These are phyloP conservation scores for Ramularia endophylla DNA, from an alignment of 2,329 filamentous ascomycete genomes.

Conservation along the genomic window DNA sequence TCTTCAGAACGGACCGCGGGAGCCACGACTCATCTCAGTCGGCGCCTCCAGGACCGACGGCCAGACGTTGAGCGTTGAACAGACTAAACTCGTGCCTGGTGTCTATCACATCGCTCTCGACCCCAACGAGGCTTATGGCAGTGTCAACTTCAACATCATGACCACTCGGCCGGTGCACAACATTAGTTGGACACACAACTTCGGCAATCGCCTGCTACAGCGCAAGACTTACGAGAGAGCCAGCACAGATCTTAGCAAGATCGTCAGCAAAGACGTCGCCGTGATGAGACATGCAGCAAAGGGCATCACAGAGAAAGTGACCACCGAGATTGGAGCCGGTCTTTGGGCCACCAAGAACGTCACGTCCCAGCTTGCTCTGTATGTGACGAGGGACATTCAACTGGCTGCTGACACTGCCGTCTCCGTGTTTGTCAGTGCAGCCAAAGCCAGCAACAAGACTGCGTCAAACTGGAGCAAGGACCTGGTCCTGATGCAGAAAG, in stretches of 20 bases:
- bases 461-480: constrained; percentile 13
- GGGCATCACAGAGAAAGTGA: constrained; percentile 17
- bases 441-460: constrained; percentile 12
- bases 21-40: constrained; percentile 5
- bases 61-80: constrained; percentile 14
- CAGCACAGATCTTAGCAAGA: constrained; percentile 23
- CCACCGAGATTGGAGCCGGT: constrained; percentile 20
- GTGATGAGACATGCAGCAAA: constrained; percentile 20
- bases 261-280: constrained; percentile 24
- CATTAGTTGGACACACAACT: constrained; percentile 22
- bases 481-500: constrained; percentile 13
- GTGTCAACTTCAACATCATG: constrained; percentile 18
- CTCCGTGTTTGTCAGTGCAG: constrained; percentile 13
- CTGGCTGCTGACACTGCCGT: constrained; percentile 18
- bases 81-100: constrained; percentile 25
- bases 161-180: constrained; percentile 17
- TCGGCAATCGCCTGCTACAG: constrained; percentile 21
- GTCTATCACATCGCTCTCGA: constrained; percentile 25
- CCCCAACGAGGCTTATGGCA: constrained; percentile 22
- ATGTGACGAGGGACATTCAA: constrained; percentile 20
- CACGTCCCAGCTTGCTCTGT: constrained; percentile 22
- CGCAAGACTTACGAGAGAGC: constrained; percentile 22
- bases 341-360: constrained; percentile 25
- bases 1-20: constrained; percentile 10
- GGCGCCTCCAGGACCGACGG: constrained; percentile 7